phyloP scores from a whole-genome alignment of 2,329 filamentous ascomycete species.

The Metarhizium rileyi region DNA sequence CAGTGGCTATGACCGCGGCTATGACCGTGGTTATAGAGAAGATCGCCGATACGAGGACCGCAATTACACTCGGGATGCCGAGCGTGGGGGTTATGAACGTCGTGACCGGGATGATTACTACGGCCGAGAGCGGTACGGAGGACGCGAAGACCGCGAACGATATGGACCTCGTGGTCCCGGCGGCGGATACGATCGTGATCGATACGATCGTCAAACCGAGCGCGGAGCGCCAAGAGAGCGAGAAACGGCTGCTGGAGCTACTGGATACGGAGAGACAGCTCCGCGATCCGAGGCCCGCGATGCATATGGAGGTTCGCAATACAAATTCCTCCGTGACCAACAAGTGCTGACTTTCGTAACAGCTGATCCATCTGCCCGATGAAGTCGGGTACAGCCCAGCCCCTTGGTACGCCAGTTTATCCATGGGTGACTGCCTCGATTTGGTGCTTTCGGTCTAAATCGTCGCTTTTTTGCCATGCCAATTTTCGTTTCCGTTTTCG shows the following conservation, averaged over 20 bases:
- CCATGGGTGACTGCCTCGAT: background rate
- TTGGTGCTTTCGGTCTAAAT: background rate
- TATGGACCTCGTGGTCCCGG: conserved; percentile 27
- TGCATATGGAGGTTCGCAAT: conserved; percentile 31
- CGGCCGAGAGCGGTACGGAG: conserved; percentile 28
- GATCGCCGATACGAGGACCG: conserved; percentile 38
- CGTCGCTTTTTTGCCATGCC: background rate
- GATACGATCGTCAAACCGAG: conserved; percentile 37
- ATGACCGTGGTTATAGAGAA: conserved; percentile 23
- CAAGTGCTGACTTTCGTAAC: conserved; percentile 21
- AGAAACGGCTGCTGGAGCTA: conserved; percentile 26
- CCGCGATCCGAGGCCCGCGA: conserved; percentile 34
- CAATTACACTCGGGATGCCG: conserved; percentile 42
- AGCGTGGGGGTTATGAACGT: conserved; percentile 47
- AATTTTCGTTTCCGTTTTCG: background rate
- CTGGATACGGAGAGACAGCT: conserved; percentile 31
- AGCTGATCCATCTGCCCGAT: conserved; percentile 16
- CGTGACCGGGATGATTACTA: conserved; percentile 34
- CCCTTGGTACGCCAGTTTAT: background rate
- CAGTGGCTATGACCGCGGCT: conserved; percentile 39
- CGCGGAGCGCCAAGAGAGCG: conserved; percentile 31
- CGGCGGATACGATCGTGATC: conserved; percentile 38
- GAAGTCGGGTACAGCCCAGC: background rate
- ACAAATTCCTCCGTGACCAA: background rate
- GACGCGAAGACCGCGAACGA: conserved; percentile 36